Percentiles rank a stretch among this genome's conserved stretches.
Conservation (phyloP, 805 yeast species). For the Cyberlindnera petersonii region DNA sequence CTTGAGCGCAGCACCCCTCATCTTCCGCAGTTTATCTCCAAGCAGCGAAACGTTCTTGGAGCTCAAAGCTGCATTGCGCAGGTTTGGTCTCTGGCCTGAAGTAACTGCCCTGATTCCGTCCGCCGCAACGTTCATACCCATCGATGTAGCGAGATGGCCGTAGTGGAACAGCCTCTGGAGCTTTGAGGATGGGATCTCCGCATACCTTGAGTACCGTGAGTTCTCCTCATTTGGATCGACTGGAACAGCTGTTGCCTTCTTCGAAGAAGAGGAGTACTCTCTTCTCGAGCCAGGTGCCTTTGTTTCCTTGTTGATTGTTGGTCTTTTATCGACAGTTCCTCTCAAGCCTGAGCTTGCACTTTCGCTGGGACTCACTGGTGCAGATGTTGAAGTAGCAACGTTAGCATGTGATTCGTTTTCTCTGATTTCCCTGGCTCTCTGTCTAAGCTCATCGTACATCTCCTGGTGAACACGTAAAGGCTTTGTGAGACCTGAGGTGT, state of each 20-base stretch:
- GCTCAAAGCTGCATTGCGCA: constrained; percentile 62
- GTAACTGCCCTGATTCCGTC: constrained; percentile 73
- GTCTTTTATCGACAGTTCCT: constrained; percentile 7
- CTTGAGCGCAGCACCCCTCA: constrained; percentile 99
- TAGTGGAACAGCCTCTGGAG: constrained; percentile 89
- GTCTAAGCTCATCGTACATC: constrained; percentile 20
- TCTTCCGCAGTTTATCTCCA: constrained; percentile 81
- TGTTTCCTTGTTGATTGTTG: constrained; percentile 2
- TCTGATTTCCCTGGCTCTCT: constrained; percentile 11
- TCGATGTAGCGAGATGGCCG: constrained; percentile 87
- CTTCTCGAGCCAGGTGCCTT: constrained; percentile 8
- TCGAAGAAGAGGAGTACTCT: constrained; percentile 14
- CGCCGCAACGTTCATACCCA: constrained; percentile 77
- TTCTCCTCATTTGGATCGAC: constrained; percentile 20
- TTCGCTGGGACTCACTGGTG: neutral
- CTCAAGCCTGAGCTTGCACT: neutral
- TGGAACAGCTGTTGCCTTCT: constrained; percentile 14
- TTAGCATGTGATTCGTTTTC: neutral
- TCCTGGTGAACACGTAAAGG: constrained; percentile 25
- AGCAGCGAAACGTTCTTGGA: constrained; percentile 83
- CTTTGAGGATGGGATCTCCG: constrained; percentile 83
- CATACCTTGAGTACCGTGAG: constrained; percentile 45
- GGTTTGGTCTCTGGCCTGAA: constrained; percentile 44
- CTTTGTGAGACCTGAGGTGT: constrained; percentile 22
- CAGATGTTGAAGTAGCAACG: constrained; percentile 3